Conservation (phyloP, 148 eudicot species). For the Vaccinium darrowii region DNA sequence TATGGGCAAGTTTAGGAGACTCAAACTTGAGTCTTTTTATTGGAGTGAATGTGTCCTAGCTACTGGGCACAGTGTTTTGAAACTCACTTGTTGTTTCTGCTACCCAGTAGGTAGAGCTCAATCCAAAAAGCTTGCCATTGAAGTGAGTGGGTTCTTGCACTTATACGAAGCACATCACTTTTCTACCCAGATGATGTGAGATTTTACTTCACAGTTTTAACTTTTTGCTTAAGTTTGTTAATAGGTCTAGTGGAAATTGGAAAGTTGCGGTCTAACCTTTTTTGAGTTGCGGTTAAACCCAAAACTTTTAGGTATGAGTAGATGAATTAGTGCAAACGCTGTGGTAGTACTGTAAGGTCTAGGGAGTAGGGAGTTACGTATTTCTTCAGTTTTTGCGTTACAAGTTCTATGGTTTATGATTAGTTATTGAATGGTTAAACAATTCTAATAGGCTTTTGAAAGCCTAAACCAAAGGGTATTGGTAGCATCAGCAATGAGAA, state of each 20-base stretch:
- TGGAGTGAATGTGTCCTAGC: neutral
- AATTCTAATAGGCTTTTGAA: no score
- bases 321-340: neutral
- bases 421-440: no score
- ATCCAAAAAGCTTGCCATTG: neutral
- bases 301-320: neutral
- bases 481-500: no score
- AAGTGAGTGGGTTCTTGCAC: neutral
- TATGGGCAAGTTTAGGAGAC: neutral
- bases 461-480: no score
- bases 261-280: neutral
- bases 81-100: neutral
- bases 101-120: neutral
- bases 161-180: neutral
- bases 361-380: no score
- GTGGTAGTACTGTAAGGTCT: neutral
- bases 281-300: neutral
- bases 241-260: neutral
- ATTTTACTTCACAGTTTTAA: neutral
- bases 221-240: neutral
- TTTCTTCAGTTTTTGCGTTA: neutral
- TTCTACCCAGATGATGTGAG: neutral
- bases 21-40: neutral
- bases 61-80: neutral
- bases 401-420: neutral